Evolutionary conservation across 139 green algal species (phyloP).

Genomic region (Volvox reticuliferus): DNA sequence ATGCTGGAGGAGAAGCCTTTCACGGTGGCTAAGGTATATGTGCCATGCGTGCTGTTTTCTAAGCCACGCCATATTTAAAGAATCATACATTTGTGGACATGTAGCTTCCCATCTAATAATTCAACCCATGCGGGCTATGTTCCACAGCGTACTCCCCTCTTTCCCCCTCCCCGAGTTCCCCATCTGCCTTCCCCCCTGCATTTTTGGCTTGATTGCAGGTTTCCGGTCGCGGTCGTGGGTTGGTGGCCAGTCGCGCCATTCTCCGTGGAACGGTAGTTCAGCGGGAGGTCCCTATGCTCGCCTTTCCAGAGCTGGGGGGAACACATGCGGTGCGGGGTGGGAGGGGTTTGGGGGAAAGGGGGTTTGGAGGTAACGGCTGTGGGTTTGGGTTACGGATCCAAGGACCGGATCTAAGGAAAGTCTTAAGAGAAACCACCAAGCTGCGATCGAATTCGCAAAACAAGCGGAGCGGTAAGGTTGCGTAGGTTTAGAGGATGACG

Average conservation of each 20-base stretch:
- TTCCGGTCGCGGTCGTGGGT: not conserved
- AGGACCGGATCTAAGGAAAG: too few relatives aligned
- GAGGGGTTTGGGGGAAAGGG: not conserved
- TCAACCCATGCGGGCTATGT: too few relatives aligned
- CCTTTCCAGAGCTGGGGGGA: not conserved
- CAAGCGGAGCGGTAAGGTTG: too few relatives aligned
- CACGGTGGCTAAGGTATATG: not conserved
- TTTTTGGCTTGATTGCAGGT: not conserved
- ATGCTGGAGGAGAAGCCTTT: conserved; percentile 27
- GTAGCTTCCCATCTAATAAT: too few relatives aligned
- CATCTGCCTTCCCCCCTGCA: not conserved
- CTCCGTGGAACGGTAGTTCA: not conserved
- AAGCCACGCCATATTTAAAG: too few relatives aligned
- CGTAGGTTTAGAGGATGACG: too few relatives aligned
- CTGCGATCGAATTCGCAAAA: too few relatives aligned
- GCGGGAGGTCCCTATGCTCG: conserved; percentile 1
- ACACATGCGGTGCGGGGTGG: not conserved
- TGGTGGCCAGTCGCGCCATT: conserved; percentile 30
- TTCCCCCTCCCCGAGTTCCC: not conserved
- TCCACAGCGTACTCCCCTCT: not conserved
- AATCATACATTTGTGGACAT: too few relatives aligned
- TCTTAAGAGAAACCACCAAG: too few relatives aligned
- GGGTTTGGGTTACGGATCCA: not conserved
- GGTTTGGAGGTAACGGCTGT: not conserved
- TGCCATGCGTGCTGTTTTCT: not conserved